Evolutionary conservation across 2,329 filamentous ascomycete genomes (phyloP).

Genomic region (Apiospora marii): DNA sequence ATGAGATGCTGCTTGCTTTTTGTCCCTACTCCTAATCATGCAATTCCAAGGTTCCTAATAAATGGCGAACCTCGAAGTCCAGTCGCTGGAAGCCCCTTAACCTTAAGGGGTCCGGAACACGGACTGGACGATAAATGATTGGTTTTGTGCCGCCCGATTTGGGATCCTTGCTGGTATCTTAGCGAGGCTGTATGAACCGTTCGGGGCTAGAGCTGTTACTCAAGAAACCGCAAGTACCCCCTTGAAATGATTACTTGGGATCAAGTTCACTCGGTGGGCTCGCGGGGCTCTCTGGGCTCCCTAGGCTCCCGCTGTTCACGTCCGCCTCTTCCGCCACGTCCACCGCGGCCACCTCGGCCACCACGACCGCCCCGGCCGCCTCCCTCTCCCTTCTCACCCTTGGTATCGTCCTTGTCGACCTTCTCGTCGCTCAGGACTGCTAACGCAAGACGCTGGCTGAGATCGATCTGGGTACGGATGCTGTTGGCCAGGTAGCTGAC

Average conservation of each 20-base stretch:
- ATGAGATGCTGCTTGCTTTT: conserved; percentile 26
- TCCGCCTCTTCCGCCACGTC: conserved; percentile 53
- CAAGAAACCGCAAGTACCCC: conserved; percentile 18
- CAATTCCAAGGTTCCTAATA: conserved; percentile 8
- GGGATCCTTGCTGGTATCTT: conserved; percentile 5
- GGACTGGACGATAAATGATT: conserved; percentile 19
- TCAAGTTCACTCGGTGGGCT: conserved; percentile 48
- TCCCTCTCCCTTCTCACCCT: conserved; percentile 48
- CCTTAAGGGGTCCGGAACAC: neutral
- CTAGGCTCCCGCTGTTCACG: conserved; percentile 54
- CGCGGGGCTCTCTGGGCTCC: conserved; percentile 59
- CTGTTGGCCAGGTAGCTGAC: conserved; percentile 98
- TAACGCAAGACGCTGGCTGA: conserved; percentile 93
- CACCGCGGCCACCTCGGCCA: conserved; percentile 49
- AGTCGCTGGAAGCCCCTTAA: conserved; percentile 11
- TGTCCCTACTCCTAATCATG: conserved; percentile 23
- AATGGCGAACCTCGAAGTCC: conserved; percentile 9
- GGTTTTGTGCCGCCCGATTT: neutral
- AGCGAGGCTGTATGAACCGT: conserved; percentile 3
- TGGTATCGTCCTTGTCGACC: conserved; percentile 47
- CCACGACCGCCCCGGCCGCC: conserved; percentile 50
- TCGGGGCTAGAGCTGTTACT: neutral
- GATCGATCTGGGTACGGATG: conserved; percentile 97
- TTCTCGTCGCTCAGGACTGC: conserved; percentile 66
- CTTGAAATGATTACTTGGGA: conserved; percentile 11